These are phyloP conservation scores for Xenosphaeropsis pyriputrescens DNA, from an alignment of 2,329 filamentous ascomycete genomes.

Conservation along the genomic window DNA sequence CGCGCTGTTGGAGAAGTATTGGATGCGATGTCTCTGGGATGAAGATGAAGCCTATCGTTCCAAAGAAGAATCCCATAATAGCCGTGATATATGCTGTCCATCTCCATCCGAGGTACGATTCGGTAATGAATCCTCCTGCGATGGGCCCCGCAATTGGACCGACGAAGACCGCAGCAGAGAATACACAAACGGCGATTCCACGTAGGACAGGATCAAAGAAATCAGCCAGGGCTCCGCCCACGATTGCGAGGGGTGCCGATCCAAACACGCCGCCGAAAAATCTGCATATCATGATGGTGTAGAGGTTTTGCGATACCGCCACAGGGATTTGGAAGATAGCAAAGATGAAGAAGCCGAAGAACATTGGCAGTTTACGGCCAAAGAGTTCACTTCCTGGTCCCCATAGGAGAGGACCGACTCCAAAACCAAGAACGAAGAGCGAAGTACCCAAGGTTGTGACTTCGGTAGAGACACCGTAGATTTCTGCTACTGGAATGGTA, in stretches of 20 bases:
- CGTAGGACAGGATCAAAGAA: conserved; percentile 6
- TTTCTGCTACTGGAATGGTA: background rate
- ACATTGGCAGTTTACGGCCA: conserved; percentile 12
- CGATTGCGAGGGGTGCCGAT: conserved; percentile 13
- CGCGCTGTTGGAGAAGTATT: conserved; percentile 28
- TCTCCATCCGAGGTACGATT: conserved; percentile 33
- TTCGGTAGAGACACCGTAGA: background rate
- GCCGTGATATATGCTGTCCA: conserved; percentile 37
- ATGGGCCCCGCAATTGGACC: conserved; percentile 30
- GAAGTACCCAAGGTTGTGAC: conserved; percentile 1
- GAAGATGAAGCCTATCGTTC: conserved; percentile 22
- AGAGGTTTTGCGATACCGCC: conserved; percentile 17
- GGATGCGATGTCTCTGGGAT: conserved; percentile 33
- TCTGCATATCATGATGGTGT: conserved; percentile 11
- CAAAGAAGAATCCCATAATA: conserved; percentile 26
- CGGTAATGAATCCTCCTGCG: conserved; percentile 29
- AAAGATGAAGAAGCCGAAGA: conserved; percentile 19
- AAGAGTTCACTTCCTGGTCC: conserved; percentile 6
- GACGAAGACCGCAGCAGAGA: conserved; percentile 2
- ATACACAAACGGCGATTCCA: conserved; percentile 1
- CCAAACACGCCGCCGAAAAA: conserved; percentile 13
- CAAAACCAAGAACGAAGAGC: conserved; percentile 2
- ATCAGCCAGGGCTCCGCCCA: conserved; percentile 9
- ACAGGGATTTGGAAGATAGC: conserved; percentile 23
- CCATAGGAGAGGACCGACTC: conserved; percentile 4